Evolutionary conservation across 306 rosid genomes (phyloP).

Genomic region (apple (Malus domestica)): ASM211411v1 NC_041791.1:2900501-2901000

Average conservation of each 20-base stretch:
- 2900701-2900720: neutral
- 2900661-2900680: neutral
- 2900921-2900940: conserved; percentile 26
- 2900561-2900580: conserved; percentile 72
- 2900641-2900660: conserved; percentile 65
- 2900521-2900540: conserved; percentile 70
- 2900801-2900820: neutral
- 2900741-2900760: neutral
- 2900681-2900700: neutral
- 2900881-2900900: conserved; percentile 19
- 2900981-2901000: conserved; percentile 24
- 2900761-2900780: neutral
- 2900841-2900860: conserved; percentile 29
- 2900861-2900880: conserved; percentile 38
- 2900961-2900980: conserved; percentile 43
- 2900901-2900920: conserved; percentile 36
- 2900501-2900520: conserved; percentile 44
- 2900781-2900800: neutral
- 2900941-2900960: neutral
- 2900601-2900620: conserved; percentile 45
- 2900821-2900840: neutral
- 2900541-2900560: conserved; percentile 79
- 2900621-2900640: conserved; percentile 54
- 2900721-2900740: too few species aligned
- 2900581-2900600: conserved; percentile 42